Percentiles rank a stretch among this genome's conserved stretches.
These are phyloP conservation scores for Puccinia horiana DNA, from an alignment of 1,284 basidiomycete species.

Conservation along the genomic window DNA sequence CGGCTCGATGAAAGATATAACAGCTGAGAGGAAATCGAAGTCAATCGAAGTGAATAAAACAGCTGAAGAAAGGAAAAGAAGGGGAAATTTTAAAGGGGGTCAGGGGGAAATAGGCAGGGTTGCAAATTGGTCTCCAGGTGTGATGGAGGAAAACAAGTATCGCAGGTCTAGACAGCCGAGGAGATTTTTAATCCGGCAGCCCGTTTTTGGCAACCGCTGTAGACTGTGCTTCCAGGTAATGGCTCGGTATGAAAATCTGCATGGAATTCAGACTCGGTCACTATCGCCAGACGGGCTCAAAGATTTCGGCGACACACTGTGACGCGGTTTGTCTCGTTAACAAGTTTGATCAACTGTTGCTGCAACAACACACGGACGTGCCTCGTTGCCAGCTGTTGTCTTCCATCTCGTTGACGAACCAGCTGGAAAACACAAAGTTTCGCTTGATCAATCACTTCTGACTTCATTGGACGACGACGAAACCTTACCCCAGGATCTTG, in stretches of 20 bases:
- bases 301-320: background rate
- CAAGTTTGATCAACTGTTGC: background rate
- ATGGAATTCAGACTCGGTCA: background rate
- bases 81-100: background rate
- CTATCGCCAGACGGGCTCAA: background rate
- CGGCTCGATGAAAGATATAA: conserved; percentile 1
- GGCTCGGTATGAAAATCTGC: background rate
- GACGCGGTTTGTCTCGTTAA: background rate
- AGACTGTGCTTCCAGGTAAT: background rate
- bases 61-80: background rate
- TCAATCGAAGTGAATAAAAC: background rate
- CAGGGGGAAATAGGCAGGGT: background rate
- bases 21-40: background rate
- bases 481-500: background rate
- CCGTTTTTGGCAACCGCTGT: background rate
- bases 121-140: background rate
- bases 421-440: background rate
- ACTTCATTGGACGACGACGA: background rate
- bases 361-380: background rate
- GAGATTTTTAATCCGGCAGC: background rate
- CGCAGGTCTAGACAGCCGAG: background rate
- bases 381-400: background rate
- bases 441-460: background rate
- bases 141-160: background rate
- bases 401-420: background rate